Evolutionary conservation across 306 rosid genomes (phyloP).

Genomic region (Vigna trinervia): DNA sequence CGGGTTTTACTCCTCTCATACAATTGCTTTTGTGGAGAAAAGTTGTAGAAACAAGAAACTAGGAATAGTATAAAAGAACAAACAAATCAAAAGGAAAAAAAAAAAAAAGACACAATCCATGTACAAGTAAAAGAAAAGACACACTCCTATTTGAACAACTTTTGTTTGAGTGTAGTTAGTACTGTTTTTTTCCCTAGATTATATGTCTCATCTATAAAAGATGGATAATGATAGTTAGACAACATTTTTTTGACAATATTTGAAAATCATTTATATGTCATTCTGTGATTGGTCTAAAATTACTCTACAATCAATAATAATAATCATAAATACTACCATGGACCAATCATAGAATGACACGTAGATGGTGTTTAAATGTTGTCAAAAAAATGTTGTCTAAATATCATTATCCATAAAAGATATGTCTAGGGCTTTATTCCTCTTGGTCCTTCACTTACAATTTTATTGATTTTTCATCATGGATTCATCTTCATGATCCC

Average conservation of each 20-base stretch:
- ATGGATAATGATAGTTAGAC: too few relatives aligned
- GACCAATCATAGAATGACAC: too few relatives aligned
- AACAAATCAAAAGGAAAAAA: constrained; percentile 22
- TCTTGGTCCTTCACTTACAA: not conserved
- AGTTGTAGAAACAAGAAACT: constrained; percentile 22
- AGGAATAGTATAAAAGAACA: constrained; percentile 30
- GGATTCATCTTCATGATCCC: not conserved
- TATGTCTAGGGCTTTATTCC: constrained; percentile 8
- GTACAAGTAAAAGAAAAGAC: not conserved
- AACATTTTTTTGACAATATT: too few relatives aligned
- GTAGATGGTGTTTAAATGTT: too few relatives aligned
- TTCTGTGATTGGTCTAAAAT: too few relatives aligned
- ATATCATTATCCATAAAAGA: not conserved
- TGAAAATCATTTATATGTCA: too few relatives aligned
- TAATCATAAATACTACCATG: too few relatives aligned
- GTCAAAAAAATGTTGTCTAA: too few relatives aligned
- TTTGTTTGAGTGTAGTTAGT: not conserved
- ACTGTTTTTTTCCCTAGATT: not conserved
- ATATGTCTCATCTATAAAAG: not conserved
- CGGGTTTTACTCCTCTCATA: constrained; percentile 30
- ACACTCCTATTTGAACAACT: not conserved
- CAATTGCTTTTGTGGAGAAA: constrained; percentile 36
- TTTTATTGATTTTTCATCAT: not conserved
- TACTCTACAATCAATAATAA: too few relatives aligned
- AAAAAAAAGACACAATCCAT: constrained; percentile 22